These are phyloP conservation scores for Aspergillus ostianus DNA, from an alignment of 495 filamentous ascomycete genomes.

Conservation along the genomic window DNA sequence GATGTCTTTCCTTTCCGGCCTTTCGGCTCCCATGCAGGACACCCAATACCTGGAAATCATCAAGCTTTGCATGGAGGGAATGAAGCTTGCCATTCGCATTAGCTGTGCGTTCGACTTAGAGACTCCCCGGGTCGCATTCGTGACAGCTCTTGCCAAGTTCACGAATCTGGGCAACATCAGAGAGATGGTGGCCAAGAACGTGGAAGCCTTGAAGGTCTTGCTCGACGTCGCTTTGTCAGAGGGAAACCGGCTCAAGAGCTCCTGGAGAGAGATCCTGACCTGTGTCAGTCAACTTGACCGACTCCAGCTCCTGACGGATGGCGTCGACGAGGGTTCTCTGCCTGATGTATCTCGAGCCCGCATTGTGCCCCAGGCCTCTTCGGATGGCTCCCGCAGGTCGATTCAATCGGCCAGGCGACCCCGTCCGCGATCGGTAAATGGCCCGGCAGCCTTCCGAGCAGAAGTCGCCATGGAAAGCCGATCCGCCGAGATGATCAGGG, in stretches of 20 bases:
- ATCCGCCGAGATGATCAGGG: conserved; percentile 87
- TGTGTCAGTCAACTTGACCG: conserved; percentile 96
- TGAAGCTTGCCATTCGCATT: conserved; percentile 88
- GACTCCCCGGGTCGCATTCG: conserved; percentile 88
- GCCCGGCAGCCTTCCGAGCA: conserved; percentile 66
- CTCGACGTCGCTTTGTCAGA: conserved; percentile 90
- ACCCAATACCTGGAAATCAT: conserved; percentile 89
- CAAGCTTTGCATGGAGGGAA: conserved; percentile 87
- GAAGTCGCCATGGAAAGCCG: conserved; percentile 90
- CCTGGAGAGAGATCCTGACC: conserved; percentile 93
- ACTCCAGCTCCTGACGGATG: conserved; percentile 89
- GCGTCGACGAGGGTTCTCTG: conserved; percentile 86
- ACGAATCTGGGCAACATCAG: conserved; percentile 93
- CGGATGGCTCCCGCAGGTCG: conserved; percentile 58
- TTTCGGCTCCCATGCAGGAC: conserved; percentile 88
- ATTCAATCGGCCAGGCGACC: conserved; percentile 62
- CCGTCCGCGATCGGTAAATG: conserved; percentile 63
- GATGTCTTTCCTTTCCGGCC: conserved; percentile 96
- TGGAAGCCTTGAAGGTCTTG: conserved; percentile 87
- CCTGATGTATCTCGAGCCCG: conserved; percentile 89
- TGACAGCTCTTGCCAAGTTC: conserved; percentile 87
- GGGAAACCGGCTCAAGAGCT: conserved; percentile 81
- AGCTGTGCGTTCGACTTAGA: conserved; percentile 91
- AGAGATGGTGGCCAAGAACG: conserved; percentile 94
- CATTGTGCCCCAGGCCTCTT: conserved; percentile 55